Conservation (phyloP, 176 grass and related monocot genomes). For the Triticum turgidum region DNA sequence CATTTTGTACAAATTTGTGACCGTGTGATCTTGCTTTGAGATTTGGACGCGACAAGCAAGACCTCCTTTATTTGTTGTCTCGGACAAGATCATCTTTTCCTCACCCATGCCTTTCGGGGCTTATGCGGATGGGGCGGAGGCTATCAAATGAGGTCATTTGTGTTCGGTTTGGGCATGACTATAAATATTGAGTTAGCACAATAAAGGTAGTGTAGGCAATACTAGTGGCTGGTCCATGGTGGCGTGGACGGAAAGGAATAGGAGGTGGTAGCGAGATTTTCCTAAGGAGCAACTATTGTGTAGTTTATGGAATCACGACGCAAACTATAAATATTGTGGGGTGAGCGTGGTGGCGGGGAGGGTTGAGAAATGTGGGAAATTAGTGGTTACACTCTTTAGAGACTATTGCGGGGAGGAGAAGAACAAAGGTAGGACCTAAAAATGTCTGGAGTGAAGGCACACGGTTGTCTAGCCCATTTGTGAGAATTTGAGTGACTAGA, state of each 20-base stretch:
- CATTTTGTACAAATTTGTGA: neutral
- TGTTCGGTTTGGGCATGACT: no score
- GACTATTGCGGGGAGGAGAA: neutral
- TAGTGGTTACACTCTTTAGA: neutral
- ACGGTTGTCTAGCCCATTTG: neutral
- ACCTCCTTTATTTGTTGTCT: neutral
- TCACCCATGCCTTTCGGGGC: neutral
- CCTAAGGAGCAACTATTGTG: neutral
- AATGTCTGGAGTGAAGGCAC: neutral
- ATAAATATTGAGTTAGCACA: neutral
- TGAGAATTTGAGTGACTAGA: neutral
- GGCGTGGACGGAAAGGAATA: neutral
- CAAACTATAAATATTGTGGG: neutral
- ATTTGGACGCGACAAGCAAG: neutral
- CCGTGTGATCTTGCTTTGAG: neutral
- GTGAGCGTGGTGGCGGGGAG: neutral
- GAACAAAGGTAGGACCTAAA: neutral
- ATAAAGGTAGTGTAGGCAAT: neutral
- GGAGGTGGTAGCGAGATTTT: neutral
- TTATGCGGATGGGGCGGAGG: neutral
- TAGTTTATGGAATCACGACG: neutral
- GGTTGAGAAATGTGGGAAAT: no score
- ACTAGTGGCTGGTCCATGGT: neutral
- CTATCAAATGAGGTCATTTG: neutral
- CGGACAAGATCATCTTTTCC: neutral